phyloP scores from a whole-genome alignment of 495 filamentous ascomycete species.

The Tuber microsphaerosporum region DNA sequence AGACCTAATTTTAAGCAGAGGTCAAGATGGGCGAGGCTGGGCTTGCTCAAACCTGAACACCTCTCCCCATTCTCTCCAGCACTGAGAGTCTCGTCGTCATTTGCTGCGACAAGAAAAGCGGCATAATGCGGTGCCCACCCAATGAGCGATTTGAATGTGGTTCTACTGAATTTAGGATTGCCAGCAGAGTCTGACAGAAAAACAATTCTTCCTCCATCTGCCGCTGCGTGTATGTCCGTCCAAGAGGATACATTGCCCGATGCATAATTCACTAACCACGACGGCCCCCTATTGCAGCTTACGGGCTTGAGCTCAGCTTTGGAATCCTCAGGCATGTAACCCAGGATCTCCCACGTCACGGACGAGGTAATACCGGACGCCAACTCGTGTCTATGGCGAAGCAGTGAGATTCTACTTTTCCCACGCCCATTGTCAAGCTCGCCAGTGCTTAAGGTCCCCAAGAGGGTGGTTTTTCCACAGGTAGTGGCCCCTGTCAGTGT shows the following conservation, averaged over 20 bases:
- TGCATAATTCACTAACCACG: constrained; percentile 76
- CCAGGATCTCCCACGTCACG: constrained; percentile 83
- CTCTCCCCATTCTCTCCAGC: constrained; percentile 42
- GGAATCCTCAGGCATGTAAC: constrained; percentile 53
- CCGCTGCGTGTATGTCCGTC: constrained; percentile 76
- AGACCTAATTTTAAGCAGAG: constrained; percentile 72
- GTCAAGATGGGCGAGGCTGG: constrained; percentile 73
- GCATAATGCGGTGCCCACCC: constrained; percentile 97
- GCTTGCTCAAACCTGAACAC: constrained; percentile 52
- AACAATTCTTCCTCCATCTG: constrained; percentile 66
- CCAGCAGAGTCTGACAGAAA: constrained; percentile 88
- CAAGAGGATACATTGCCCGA: constrained; percentile 81
- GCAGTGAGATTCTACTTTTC: constrained; percentile 72
- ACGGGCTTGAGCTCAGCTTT: constrained; percentile 18
- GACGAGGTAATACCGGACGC: constrained; percentile 86
- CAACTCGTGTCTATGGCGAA: constrained; percentile 94
- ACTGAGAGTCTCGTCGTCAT: constrained; percentile 54
- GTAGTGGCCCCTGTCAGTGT: constrained; percentile 83
- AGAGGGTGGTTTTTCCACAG: constrained; percentile 86
- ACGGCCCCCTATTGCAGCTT: constrained; percentile 21
- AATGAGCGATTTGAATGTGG: constrained; percentile 76
- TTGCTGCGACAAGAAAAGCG: constrained; percentile 76
- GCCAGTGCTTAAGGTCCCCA: constrained; percentile 81
- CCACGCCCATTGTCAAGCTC: constrained; percentile 87
- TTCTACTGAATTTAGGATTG: constrained; percentile 76